Evolutionary conservation across 2,329 filamentous ascomycete genomes (phyloP).

Genomic region (Arthrobotrys sinensis): DNA sequence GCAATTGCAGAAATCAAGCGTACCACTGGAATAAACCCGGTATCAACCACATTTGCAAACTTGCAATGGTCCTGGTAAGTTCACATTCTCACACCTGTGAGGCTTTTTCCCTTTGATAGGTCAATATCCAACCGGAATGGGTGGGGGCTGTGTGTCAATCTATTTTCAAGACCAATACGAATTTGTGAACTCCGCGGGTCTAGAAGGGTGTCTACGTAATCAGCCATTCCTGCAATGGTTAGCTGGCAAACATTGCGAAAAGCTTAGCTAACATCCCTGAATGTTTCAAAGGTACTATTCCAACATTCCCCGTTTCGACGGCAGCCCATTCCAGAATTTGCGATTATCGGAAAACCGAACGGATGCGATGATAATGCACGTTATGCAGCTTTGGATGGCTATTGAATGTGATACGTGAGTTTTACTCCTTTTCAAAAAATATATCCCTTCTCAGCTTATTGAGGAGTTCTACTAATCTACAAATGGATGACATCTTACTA

Average conservation of each 20-base stretch:
- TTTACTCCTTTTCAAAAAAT: neutral
- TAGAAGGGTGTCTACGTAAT: no score
- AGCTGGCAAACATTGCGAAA: neutral
- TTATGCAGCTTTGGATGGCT: constrained; percentile 59
- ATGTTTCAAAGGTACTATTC: constrained; percentile 44
- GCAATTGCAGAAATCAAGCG: constrained; percentile 35
- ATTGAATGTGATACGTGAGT: constrained; percentile 56
- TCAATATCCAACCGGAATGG: no score
- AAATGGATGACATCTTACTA: neutral
- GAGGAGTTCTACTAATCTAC: neutral
- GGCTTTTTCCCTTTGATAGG: no score
- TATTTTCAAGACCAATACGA: no score
- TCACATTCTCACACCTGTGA: neutral
- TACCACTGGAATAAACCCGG: constrained; percentile 38
- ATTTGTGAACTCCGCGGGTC: no score
- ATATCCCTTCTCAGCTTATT: neutral
- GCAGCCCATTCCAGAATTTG: constrained; percentile 45
- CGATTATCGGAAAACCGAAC: constrained; percentile 34
- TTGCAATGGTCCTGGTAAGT: constrained; percentile 47
- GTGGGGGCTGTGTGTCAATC: no score
- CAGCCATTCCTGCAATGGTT: neutral
- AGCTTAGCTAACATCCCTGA: neutral
- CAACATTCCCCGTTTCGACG: constrained; percentile 49
- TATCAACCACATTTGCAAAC: constrained; percentile 28
- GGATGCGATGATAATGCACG: constrained; percentile 46